Percentiles rank a stretch among this genome's conserved stretches.
These are phyloP conservation scores for Fusarium chaquense DNA, from an alignment of 2,329 filamentous ascomycete genomes.

Conservation along the genomic window DNA sequence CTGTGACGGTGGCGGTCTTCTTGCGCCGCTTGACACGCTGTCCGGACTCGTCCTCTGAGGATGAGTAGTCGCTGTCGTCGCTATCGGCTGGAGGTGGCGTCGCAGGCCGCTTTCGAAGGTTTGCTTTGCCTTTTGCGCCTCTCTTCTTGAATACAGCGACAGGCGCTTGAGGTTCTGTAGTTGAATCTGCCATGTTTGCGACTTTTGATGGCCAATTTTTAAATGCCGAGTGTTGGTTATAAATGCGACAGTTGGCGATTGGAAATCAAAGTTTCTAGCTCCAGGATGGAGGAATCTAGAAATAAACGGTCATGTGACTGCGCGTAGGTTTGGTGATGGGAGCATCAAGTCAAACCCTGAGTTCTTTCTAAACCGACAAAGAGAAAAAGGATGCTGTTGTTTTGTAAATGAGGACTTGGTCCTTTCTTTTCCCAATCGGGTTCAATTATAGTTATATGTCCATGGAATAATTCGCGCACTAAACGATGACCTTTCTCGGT, in stretches of 20 bases:
- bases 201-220: neutral
- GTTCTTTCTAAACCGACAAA: neutral
- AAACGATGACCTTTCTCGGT: neutral
- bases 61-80: constrained; percentile 73
- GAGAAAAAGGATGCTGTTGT: neutral
- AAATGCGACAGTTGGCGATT: constrained; percentile 18
- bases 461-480: neutral
- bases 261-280: constrained; percentile 32
- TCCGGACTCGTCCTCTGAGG: constrained; percentile 82
- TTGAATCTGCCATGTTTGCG: constrained; percentile 39
- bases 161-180: constrained; percentile 55
- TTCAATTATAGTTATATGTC: no score
- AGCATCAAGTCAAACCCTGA: neutral
- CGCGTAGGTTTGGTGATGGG: constrained; percentile 19
- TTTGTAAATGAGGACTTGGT: neutral
- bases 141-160: constrained; percentile 88
- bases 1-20: constrained; percentile 74
- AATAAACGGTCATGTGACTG: constrained; percentile 32
- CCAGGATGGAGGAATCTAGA: constrained; percentile 26
- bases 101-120: constrained; percentile 82
- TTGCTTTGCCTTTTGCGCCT: constrained; percentile 79
- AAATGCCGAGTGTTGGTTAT: neutral
- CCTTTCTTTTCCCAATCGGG: neutral
- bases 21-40: constrained; percentile 82
- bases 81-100: constrained; percentile 78